phyloP scores from a whole-genome alignment of 106 monocot genomes.

The Vanilla planifolia region DNA sequence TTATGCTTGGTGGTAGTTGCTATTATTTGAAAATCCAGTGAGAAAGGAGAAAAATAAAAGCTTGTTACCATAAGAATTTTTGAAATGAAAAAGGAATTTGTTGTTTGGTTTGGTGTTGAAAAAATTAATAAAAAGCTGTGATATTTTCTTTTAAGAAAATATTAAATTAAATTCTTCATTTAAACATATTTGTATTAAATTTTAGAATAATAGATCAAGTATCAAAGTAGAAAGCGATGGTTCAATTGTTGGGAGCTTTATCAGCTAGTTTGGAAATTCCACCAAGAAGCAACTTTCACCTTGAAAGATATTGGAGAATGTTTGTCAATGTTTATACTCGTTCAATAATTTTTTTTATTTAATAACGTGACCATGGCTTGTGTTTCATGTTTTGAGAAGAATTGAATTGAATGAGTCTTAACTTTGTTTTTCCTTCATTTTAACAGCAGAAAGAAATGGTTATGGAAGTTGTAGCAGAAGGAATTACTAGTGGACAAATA shows the following conservation, averaged over 20 bases:
- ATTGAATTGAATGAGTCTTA: background rate
- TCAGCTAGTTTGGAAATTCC: no score
- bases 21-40: no score
- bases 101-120: no score
- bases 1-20: no score
- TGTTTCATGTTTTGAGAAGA: background rate
- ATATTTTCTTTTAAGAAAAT: no score
- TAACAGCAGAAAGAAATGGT: conserved; percentile 6
- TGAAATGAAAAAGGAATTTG: no score
- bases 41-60: no score
- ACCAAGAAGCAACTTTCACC: no score
- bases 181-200: no score
- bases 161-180: no score
- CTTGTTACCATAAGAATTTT: no score
- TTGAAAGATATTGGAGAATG: background rate
- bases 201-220: background rate
- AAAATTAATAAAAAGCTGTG: no score
- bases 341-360: background rate
- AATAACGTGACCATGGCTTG: background rate
- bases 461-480: conserved; percentile 1
- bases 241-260: background rate
- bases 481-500: background rate
- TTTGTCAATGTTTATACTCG: background rate
- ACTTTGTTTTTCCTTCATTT: background rate
- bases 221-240: background rate